Evolutionary conservation across 192 early-diverging fungal species (phyloP).

Genomic region (Dimargaris cristalligena): DNA sequence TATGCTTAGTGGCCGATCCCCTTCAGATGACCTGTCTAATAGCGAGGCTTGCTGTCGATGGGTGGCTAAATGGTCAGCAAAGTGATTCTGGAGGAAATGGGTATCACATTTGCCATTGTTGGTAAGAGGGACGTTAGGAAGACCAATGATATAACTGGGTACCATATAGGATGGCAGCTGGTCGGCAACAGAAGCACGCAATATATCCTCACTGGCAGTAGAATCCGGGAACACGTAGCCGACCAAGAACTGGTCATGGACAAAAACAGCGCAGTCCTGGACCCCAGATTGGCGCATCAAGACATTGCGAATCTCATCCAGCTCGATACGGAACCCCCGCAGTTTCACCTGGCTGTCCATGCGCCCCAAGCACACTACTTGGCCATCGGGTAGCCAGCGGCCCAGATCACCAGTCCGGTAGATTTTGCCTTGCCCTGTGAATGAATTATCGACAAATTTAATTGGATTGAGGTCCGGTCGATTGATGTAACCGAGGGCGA

Average conservation of each 20-base stretch:
- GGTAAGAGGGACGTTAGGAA: not conserved
- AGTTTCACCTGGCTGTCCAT: conserved; percentile 53
- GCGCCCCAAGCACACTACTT: conserved; percentile 39
- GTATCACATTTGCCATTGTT: too few species aligned
- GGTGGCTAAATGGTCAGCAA: too few species aligned
- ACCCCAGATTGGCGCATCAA: not conserved
- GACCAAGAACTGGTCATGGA: conserved; percentile 4
- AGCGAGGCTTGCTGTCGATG: too few species aligned
- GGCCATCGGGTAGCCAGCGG: conserved; percentile 38
- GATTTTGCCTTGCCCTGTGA: conserved; percentile 24
- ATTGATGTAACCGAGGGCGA: conserved; percentile 39
- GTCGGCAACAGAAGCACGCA: not conserved
- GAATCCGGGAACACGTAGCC: not conserved
- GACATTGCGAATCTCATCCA: conserved; percentile 34
- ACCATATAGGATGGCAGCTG: conserved; percentile 5
- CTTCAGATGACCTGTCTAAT: too few species aligned
- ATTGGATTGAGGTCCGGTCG: conserved; percentile 24
- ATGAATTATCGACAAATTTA: conserved; percentile 43
- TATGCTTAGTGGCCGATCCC: too few species aligned
- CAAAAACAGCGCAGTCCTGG: not conserved
- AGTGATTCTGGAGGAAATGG: too few species aligned
- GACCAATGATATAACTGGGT: not conserved
- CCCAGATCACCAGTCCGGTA: conserved; percentile 48
- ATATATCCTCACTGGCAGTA: too few species aligned
- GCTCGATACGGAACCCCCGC: conserved; percentile 47